A percentile compares a stretch with the other conserved stretches of the same genome.
Evolutionary conservation across 306 rosid genomes (phyloP).

Genomic region (Comarum palustre): DNA sequence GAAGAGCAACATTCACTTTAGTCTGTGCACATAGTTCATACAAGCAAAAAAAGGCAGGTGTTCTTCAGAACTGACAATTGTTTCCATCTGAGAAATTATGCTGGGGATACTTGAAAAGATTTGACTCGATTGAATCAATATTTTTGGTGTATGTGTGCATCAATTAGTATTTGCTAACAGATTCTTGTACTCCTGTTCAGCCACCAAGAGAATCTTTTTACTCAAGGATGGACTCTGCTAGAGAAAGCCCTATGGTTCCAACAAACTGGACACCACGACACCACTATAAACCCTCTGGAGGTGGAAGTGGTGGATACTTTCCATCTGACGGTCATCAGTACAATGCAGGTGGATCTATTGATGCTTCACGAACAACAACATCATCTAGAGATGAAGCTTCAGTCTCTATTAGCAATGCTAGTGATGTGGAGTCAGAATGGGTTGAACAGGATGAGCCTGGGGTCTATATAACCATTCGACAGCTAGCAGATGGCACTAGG

Average conservation of each 20-base stretch:
- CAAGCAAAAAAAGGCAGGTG: not conserved
- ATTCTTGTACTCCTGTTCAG: slow-evolving; percentile 19
- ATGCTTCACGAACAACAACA: slow-evolving; percentile 76
- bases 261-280: slow-evolving; percentile 45
- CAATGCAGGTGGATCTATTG: slow-evolving; percentile 35
- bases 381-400: slow-evolving; percentile 74
- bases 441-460: slow-evolving; percentile 87
- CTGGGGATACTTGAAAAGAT: not conserved
- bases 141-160: not conserved
- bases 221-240: slow-evolving; percentile 47
- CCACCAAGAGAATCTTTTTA: slow-evolving; percentile 57
- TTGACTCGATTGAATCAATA: too few species aligned
- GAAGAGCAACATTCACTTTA: not conserved
- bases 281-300: slow-evolving; percentile 52
- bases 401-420: slow-evolving; percentile 62
- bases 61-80: not conserved
- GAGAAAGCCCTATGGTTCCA: slow-evolving; percentile 59
- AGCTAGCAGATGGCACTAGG: slow-evolving; percentile 68
- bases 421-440: slow-evolving; percentile 80
- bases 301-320: slow-evolving; percentile 42
- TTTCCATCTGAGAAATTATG: not conserved
- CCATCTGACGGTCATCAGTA: slow-evolving; percentile 52
- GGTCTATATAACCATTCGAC: slow-evolving; percentile 73
- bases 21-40: not conserved
- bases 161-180: slow-evolving; percentile 14